These are phyloP conservation scores for Backusella parvicylindrica DNA, from an alignment of 192 early-diverging fungal species.

Conservation along the genomic window DNA sequence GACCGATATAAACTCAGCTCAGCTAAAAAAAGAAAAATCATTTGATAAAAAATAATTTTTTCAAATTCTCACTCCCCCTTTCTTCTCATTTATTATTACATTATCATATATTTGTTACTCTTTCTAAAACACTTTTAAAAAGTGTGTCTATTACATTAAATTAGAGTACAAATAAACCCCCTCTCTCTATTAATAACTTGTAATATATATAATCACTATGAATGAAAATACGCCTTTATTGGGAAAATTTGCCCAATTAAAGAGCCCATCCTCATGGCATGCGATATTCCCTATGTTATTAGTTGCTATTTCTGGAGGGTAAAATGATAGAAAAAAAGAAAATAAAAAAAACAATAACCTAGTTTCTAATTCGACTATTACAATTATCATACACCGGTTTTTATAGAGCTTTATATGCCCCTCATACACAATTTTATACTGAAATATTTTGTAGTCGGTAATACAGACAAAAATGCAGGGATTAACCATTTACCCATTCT, in stretches of 20 bases:
- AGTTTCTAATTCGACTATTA: neutral
- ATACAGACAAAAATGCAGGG: slow-evolving; percentile 4
- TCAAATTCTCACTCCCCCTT: neutral
- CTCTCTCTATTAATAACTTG: neutral
- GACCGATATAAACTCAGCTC: neutral
- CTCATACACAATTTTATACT: slow-evolving; percentile 31
- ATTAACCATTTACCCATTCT: neutral
- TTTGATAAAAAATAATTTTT: neutral
- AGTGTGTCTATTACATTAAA: slow-evolving; percentile 4
- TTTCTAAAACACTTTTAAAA: neutral
- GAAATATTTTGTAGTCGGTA: slow-evolving; percentile 35
- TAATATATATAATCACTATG: neutral
- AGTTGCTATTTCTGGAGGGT: neutral
- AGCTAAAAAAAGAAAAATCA: neutral
- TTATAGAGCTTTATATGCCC: slow-evolving; percentile 15
- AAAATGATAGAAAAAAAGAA: neutral
- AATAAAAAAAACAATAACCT: neutral
- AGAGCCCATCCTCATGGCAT: slow-evolving; percentile 11
- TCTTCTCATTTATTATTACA: neutral
- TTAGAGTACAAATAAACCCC: neutral
- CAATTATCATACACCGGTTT: neutral
- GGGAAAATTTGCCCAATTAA: neutral
- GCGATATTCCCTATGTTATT: slow-evolving; percentile 14
- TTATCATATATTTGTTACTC: neutral
- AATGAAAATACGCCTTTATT: neutral